Conservation (phyloP, 2,329 filamentous ascomycete genomes). For the Alternaria brassicae region DNA sequence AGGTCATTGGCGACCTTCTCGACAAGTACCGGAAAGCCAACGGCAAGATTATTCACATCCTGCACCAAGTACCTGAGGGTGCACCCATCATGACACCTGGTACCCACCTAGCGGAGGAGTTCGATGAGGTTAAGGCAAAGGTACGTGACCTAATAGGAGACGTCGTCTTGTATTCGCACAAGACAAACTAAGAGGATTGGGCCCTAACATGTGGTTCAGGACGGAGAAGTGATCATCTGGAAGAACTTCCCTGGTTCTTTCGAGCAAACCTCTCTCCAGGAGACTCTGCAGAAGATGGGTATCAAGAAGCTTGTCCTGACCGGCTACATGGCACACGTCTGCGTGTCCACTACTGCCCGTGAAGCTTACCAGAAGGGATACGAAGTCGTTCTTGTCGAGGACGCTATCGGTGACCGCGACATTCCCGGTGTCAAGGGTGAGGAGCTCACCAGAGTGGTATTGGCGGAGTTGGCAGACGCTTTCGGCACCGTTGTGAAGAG, state of each 20-base stretch:
- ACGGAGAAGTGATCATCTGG: slow-evolving; percentile 62
- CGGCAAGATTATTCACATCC: slow-evolving; percentile 66
- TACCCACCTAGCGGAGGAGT: slow-evolving; percentile 66
- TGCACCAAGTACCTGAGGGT: slow-evolving; percentile 65
- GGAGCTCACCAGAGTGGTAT: slow-evolving; percentile 57
- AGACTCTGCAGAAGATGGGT: slow-evolving; percentile 59
- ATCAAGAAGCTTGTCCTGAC: slow-evolving; percentile 67
- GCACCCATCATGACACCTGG: slow-evolving; percentile 71
- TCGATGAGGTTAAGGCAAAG: slow-evolving; percentile 64
- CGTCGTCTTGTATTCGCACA: neutral
- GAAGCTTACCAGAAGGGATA: slow-evolving; percentile 67
- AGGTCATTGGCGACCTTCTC: slow-evolving; percentile 64
- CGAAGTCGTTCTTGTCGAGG: slow-evolving; percentile 67
- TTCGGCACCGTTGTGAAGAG: slow-evolving; percentile 68
- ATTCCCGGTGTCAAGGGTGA: slow-evolving; percentile 67
- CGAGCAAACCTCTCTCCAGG: slow-evolving; percentile 65
- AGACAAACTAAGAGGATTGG: too few relatives aligned
- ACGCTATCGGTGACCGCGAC: slow-evolving; percentile 70
- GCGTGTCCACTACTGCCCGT: slow-evolving; percentile 68
- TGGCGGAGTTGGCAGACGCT: slow-evolving; percentile 68
- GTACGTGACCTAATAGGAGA: slow-evolving; percentile 8
- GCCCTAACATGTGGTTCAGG: slow-evolving; percentile 20
- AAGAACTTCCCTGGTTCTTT: slow-evolving; percentile 69
- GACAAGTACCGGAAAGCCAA: slow-evolving; percentile 64
- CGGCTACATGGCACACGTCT: slow-evolving; percentile 72